phyloP scores from a whole-genome alignment of 1,139 yeast species.

The Blastobotrys buckinghamii region DNA sequence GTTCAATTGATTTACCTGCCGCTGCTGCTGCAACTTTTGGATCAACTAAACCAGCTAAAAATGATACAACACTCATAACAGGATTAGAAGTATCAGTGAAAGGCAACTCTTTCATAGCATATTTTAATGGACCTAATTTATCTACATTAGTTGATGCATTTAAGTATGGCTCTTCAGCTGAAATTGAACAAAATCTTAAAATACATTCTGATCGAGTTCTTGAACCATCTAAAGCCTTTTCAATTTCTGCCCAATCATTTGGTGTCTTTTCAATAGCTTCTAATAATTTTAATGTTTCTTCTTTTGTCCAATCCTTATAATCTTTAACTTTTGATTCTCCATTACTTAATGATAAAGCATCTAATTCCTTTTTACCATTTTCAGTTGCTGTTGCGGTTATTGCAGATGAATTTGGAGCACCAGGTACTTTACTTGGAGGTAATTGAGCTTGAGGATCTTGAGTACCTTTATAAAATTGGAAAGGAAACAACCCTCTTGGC shows the following conservation, averaged over 20 bases:
- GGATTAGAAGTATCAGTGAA: slow-evolving; percentile 87
- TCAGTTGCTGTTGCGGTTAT: neutral
- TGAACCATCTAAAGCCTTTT: slow-evolving; percentile 44
- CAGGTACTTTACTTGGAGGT: slow-evolving; percentile 4
- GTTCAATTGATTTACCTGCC: slow-evolving; percentile 35
- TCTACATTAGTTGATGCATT: slow-evolving; percentile 2
- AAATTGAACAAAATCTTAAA: slow-evolving; percentile 68
- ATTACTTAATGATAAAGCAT: neutral
- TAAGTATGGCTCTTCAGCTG: slow-evolving; percentile 73
- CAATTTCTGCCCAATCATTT: slow-evolving; percentile 64
- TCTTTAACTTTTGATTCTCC: slow-evolving; percentile 31
- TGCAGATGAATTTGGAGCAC: too few relatives aligned
- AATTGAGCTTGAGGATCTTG: slow-evolving; percentile 28
- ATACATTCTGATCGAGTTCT: slow-evolving; percentile 80
- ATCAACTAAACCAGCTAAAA: slow-evolving; percentile 80
- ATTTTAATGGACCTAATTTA: slow-evolving; percentile 67
- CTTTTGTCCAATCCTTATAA: slow-evolving; percentile 49
- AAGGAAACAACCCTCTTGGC: slow-evolving; percentile 92
- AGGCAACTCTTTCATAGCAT: slow-evolving; percentile 63
- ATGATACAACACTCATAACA: slow-evolving; percentile 81
- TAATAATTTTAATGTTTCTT: slow-evolving; percentile 52
- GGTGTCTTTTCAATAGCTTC: slow-evolving; percentile 49
- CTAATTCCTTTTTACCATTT: neutral
- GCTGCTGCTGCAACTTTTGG: slow-evolving; percentile 88
- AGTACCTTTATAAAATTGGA: slow-evolving; percentile 45